phyloP scores from a whole-genome alignment of 768 basidiomycete genomes.

The Lactarius sp. region DNA sequence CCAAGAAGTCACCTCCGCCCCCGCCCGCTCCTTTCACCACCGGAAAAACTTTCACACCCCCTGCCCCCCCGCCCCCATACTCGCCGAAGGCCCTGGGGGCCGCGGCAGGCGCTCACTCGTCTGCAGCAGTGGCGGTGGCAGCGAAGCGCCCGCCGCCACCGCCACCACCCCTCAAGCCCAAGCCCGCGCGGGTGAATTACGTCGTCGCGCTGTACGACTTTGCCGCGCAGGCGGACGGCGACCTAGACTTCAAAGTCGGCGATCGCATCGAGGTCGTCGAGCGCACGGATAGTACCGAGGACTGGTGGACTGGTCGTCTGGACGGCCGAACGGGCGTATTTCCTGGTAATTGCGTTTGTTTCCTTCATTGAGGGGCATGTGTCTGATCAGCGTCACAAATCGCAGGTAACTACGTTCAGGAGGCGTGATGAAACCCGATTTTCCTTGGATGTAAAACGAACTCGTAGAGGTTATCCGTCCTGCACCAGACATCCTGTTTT shows the following conservation, averaged over 20 bases:
- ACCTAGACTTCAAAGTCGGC: conserved; percentile 83
- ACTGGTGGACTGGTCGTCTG: conserved; percentile 95
- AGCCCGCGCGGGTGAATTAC: conserved; percentile 61
- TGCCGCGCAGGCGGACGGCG: conserved; percentile 88
- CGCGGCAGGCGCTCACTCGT: too few species aligned
- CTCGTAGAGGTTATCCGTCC: conserved; percentile 11
- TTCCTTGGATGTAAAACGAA: background rate
- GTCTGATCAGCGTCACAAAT: background rate
- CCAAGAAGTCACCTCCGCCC: conserved; percentile 27
- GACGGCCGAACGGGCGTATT: conserved; percentile 85
- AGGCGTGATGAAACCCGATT: conserved; percentile 32
- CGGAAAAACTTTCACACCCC: conserved; percentile 36
- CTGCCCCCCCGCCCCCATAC: conserved; percentile 39
- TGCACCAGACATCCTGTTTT: background rate
- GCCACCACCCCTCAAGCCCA: conserved; percentile 86
- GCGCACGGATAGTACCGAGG: conserved; percentile 74
- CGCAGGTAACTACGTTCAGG: conserved; percentile 66
- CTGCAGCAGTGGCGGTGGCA: conserved; percentile 34
- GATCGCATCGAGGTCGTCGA: conserved; percentile 90
- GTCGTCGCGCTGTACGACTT: conserved; percentile 96
- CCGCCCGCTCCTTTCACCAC: conserved; percentile 36
- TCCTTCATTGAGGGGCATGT: background rate
- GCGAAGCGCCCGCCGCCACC: conserved; percentile 83
- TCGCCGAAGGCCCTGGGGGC: conserved; percentile 16
- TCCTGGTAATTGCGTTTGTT: conserved; percentile 55